A percentile compares a stretch with the other conserved stretches of the same genome.
Conservation (phyloP, 2,329 filamentous ascomycete genomes). For the Biscogniauxia mediterranea region DNA sequence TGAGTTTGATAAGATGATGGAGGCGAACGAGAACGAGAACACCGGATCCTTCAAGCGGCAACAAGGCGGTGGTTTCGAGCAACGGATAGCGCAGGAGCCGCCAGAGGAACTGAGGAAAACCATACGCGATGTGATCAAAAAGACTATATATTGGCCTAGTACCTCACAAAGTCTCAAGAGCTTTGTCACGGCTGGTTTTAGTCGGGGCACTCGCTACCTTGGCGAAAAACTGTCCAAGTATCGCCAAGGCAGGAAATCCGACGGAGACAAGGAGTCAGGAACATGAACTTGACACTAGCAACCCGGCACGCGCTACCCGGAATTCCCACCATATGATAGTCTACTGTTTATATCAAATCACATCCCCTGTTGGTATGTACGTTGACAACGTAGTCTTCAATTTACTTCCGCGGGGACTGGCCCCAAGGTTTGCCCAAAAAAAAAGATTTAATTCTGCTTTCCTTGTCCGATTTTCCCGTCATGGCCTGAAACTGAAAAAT, state of each 20-base stretch:
- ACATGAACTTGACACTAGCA: slow-evolving; percentile 1
- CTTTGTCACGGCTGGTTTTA: slow-evolving; percentile 71
- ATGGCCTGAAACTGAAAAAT: not conserved
- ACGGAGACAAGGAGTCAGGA: slow-evolving; percentile 20
- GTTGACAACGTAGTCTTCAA: not conserved
- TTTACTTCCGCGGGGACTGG: not conserved
- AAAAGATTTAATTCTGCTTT: not conserved
- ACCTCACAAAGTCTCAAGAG: slow-evolving; percentile 86
- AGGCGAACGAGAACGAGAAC: slow-evolving; percentile 69
- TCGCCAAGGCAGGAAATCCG: slow-evolving; percentile 41
- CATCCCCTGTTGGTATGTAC: not conserved
- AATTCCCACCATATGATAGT: not conserved
- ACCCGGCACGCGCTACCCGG: not conserved
- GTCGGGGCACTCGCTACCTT: slow-evolving; percentile 71
- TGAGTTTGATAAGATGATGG: slow-evolving; percentile 84
- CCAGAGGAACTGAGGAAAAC: slow-evolving; percentile 64
- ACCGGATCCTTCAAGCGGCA: slow-evolving; percentile 66
- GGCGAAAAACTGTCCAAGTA: slow-evolving; percentile 77
- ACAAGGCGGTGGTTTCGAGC: slow-evolving; percentile 82
- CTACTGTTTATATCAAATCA: not conserved
- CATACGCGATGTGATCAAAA: slow-evolving; percentile 74
- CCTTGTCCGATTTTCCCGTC: not conserved
- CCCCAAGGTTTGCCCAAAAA: not conserved
- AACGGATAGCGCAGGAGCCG: slow-evolving; percentile 72
- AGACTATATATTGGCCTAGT: slow-evolving; percentile 90